phyloP scores from a whole-genome alignment of 768 basidiomycete genomes.

The Mycena crocata region DNA sequence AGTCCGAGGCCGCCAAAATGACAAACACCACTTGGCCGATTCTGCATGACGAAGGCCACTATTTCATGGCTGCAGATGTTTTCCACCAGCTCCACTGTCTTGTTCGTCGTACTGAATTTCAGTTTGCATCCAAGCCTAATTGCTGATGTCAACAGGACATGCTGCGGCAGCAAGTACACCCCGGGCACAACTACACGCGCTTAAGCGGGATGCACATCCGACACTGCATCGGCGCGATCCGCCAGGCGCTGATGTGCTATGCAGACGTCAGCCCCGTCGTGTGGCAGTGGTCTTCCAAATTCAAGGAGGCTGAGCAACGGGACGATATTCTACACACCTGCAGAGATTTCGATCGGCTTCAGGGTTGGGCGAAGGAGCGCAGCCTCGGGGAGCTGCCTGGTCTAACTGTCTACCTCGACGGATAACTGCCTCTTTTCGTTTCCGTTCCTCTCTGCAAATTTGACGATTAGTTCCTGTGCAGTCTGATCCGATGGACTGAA shows the following conservation, averaged over 20 bases:
- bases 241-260: slow-evolving; percentile 34
- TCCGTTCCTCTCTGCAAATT: not conserved
- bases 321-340: slow-evolving; percentile 36
- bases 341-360: slow-evolving; percentile 28
- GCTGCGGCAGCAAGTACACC: slow-evolving; percentile 24
- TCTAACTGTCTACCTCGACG: slow-evolving; percentile 28
- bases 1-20: slow-evolving; percentile 27
- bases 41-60: slow-evolving; percentile 29
- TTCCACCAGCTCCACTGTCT: slow-evolving; percentile 40
- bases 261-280: slow-evolving; percentile 33
- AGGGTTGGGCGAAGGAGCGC: slow-evolving; percentile 31
- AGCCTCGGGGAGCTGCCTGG: slow-evolving; percentile 21
- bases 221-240: slow-evolving; percentile 33
- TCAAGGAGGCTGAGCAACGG: slow-evolving; percentile 25
- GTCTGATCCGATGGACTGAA: not conserved
- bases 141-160: slow-evolving; percentile 21
- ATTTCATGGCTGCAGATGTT: slow-evolving; percentile 34
- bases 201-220: slow-evolving; percentile 19
- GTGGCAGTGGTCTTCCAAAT: slow-evolving; percentile 32
- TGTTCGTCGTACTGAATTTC: slow-evolving; percentile 9
- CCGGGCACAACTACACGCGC: slow-evolving; percentile 26
- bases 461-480: not conserved
- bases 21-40: slow-evolving; percentile 36
- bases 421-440: not conserved
- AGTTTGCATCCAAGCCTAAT: no score